A percentile compares a stretch with the other conserved stretches of the same genome.
Evolutionary conservation across 345 rosid genomes (phyloP).

Genomic region (Noccaea caerulescens): DNA sequence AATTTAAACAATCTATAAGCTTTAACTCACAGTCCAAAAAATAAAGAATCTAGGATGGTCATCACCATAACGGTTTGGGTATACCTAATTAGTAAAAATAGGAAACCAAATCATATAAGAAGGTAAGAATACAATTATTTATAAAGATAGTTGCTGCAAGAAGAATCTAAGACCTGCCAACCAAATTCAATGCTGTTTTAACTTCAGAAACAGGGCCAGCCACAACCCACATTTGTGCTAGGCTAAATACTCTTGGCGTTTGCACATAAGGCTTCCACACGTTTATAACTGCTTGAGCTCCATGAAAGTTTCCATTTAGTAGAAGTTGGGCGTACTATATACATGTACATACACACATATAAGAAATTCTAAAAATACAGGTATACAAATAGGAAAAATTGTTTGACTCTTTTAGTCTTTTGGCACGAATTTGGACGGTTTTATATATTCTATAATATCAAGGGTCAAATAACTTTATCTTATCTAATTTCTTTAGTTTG

Average conservation of each 20-base stretch:
- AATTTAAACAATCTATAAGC: too few species aligned
- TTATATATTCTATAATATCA: too few species aligned
- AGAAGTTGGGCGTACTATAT: not conserved
- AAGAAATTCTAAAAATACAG: not conserved
- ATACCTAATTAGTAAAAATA: not conserved
- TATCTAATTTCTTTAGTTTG: too few species aligned
- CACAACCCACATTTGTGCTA: not conserved
- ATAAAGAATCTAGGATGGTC: slow-evolving; percentile 16
- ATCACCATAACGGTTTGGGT: not conserved
- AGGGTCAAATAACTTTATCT: too few species aligned
- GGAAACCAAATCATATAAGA: not conserved
- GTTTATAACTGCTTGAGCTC: not conserved
- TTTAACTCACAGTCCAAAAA: slow-evolving; percentile 48
- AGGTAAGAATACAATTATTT: not conserved
- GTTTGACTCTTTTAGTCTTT: too few species aligned
- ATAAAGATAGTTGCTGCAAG: not conserved
- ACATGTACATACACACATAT: not conserved
- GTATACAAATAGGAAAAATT: not conserved
- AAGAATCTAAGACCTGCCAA: not conserved
- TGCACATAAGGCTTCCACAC: slow-evolving; percentile 8
- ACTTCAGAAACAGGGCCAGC: not conserved
- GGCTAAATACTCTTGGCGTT: not conserved
- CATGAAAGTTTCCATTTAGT: not conserved
- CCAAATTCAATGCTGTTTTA: not conserved
- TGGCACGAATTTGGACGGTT: too few species aligned